Percentiles rank a stretch among this genome's conserved stretches.
These are phyloP conservation scores for Phytopythium delawarense DNA, from an alignment of 352 stramenopile genomes.

Conservation along the genomic window DNA sequence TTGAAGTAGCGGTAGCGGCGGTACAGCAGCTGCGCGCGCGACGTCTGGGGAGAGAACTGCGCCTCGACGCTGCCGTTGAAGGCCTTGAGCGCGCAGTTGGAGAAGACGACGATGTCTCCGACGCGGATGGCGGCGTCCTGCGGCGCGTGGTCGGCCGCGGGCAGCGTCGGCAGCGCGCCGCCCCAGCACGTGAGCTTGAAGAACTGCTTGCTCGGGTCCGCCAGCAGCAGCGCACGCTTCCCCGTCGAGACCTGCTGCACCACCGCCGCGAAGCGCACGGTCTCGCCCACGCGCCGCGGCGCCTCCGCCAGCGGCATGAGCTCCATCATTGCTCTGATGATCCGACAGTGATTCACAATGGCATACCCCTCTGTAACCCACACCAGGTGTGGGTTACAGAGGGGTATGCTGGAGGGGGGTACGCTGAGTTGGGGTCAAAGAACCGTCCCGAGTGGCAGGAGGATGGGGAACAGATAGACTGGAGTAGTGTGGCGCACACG, in stretches of 20 bases:
- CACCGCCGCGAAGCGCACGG: slow-evolving; percentile 38
- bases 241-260: slow-evolving; percentile 41
- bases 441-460: neutral
- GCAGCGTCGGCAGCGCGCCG: slow-evolving; percentile 32
- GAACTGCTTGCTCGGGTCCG: slow-evolving; percentile 38
- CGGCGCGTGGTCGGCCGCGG: slow-evolving; percentile 25
- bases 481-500: neutral
- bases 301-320: slow-evolving; percentile 21
- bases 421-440: neutral
- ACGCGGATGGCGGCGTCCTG: slow-evolving; percentile 30
- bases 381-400: neutral
- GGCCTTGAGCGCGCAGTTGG: slow-evolving; percentile 33
- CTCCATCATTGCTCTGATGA: slow-evolving; percentile 4
- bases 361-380: too few species aligned
- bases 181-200: slow-evolving; percentile 58
- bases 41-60: slow-evolving; percentile 39
- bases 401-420: neutral
- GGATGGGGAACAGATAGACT: neutral
- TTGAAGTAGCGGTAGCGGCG: slow-evolving; percentile 53
- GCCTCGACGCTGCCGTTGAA: slow-evolving; percentile 49
- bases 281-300: slow-evolving; percentile 17
- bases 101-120: slow-evolving; percentile 60
- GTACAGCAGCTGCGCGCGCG: slow-evolving; percentile 53
- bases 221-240: slow-evolving; percentile 37
- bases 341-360: too few species aligned